Evolutionary conservation across 106 monocot species (phyloP).

Genomic region (Platanthera guangdongensis): DNA sequence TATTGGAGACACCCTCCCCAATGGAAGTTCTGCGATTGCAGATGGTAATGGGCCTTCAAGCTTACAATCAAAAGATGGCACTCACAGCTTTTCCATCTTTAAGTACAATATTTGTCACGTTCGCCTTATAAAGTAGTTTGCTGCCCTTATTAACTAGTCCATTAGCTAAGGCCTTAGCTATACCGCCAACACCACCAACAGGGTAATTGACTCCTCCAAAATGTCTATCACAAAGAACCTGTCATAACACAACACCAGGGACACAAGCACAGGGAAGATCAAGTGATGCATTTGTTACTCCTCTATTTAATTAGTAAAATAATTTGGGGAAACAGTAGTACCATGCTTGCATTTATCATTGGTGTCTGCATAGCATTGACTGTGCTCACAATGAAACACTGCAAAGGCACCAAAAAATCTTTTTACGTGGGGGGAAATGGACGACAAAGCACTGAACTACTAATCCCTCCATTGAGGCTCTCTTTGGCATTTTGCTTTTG

Average conservation of each 20-base stretch:
- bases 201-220: conserved; percentile 98
- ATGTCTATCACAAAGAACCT: conserved; percentile 98
- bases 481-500: no score
- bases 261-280: background rate
- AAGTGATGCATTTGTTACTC: background rate
- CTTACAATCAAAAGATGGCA: conserved; percentile 13
- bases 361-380: conserved; percentile 94
- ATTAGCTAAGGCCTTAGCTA: conserved; percentile 79
- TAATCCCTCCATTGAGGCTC: background rate
- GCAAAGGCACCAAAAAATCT: conserved; percentile 21
- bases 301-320: conserved; percentile 3
- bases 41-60: background rate
- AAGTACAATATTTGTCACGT: conserved; percentile 65
- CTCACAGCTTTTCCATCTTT: conserved; percentile 89
- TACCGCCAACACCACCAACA: conserved; percentile 94
- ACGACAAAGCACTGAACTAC: background rate
- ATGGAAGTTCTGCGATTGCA: background rate
- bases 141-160: conserved; percentile 77
- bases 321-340: conserved; percentile 16
- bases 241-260: background rate
- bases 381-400: conserved; percentile 99
- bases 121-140: conserved; percentile 73
- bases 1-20: background rate
- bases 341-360: conserved; percentile 99
- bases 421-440: background rate